Base-by-base conservation (phyloP, 495 filamentous ascomycete genomes). In the Xylaria longipes region DNA sequence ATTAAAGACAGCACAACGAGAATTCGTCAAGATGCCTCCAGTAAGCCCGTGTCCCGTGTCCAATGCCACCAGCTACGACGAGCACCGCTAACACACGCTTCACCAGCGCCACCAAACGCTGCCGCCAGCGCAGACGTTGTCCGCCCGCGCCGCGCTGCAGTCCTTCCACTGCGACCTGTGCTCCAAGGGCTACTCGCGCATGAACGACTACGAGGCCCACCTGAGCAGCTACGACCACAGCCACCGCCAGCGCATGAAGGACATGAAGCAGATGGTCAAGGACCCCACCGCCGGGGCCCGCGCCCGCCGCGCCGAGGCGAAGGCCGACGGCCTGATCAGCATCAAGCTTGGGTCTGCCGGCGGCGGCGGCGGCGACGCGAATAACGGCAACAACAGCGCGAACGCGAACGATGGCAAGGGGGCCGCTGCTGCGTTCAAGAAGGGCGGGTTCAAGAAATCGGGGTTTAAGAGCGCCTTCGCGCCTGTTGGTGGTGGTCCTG, bases 141-240 rank as follows among this genome's bases (percentile, higher is more conserved):
- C 91, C 45, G 95, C 95, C 1, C 90, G 93, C 45, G 93, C 94
- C 75, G 95, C 95, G 6, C 85, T 92, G n/a, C 93, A 92, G 74
- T 89, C 93, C 35, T 97, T 99, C 84, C 94, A 93, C 81, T 99
- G 91, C 83, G 85, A 90, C 52, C 82, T 93, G 68, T 93, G 91
- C 76, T 82, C 85, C 50, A 91, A 93, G 81, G 89, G 90, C 72
- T 93, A 93, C 80, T 83, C 82, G 17, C 90, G 90, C 66, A 89
- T 90, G 85, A 89, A 90, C 75, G 90, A 92, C 72, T 91, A 89
- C 76, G 90, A 92, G 75, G 87, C 88, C 31, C 91, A 93, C 76
- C 86, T 92, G 33, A 83, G 84, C 71, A 90, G 88, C 69, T 93
- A 93, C 79, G 91, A 93, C 75, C 91, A 93, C 80, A 86, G 83